Percentiles rank a stretch among this genome's conserved stretches.
phyloP scores from a whole-genome alignment of 345 rosid genomes.

The Ricinus communis region DNA sequence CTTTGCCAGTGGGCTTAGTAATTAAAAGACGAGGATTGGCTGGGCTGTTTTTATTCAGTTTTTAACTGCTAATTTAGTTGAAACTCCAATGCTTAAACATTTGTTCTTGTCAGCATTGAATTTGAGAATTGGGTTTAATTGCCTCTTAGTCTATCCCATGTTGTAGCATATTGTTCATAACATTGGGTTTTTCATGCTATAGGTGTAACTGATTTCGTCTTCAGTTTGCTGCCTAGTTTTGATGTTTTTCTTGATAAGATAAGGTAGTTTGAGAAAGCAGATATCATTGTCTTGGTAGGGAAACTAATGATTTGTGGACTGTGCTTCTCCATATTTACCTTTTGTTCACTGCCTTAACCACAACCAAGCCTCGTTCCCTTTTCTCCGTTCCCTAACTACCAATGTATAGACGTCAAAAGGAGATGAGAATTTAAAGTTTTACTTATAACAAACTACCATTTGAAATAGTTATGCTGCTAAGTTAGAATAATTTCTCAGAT shows the following conservation, averaged over 20 bases:
- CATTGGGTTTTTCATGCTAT: not conserved
- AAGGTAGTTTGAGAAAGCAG: not conserved
- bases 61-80: not conserved
- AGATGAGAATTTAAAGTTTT: not conserved
- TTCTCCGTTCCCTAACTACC: not conserved
- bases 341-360: not conserved
- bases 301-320: not conserved
- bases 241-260: not conserved
- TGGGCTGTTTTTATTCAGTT: not conserved
- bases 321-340: not conserved
- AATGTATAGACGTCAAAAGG: not conserved
- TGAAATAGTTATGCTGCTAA: not conserved
- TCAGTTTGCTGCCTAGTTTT: not conserved
- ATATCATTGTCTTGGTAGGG: not conserved
- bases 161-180: not conserved
- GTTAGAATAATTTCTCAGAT: not conserved
- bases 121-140: too few species aligned
- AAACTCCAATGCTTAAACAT: too few species aligned
- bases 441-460: not conserved
- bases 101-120: too few species aligned
- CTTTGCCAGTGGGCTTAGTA: not conserved
- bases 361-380: too few species aligned
- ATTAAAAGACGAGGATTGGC: too few species aligned
- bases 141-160: too few species aligned
- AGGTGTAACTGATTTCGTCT: not conserved